Conservation (phyloP, 805 yeast species). For the Candida nanaspora region DNA sequence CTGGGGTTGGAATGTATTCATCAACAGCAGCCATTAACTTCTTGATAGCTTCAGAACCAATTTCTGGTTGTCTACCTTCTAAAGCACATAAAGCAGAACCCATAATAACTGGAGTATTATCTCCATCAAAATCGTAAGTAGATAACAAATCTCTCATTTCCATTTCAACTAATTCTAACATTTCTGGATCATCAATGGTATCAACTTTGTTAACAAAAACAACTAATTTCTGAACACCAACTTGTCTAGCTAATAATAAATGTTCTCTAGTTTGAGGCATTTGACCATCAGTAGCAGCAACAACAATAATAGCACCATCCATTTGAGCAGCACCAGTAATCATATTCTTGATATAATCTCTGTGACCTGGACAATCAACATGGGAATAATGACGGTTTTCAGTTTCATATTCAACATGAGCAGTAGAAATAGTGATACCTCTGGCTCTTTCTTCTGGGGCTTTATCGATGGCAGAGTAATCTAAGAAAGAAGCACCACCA, state of each 20-base stretch:
- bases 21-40: conserved; percentile 90
- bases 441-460: conserved; percentile 99
- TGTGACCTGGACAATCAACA: conserved; percentile 98
- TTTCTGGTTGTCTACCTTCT: conserved; percentile 81
- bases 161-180: conserved; percentile 99
- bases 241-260: conserved; percentile 96
- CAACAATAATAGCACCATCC: conserved; percentile 99
- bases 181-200: conserved; percentile 96
- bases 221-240: conserved; percentile 96
- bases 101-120: conserved; percentile 95
- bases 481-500: conserved; percentile 93
- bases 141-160: conserved; percentile 96
- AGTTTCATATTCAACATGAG: conserved; percentile 97
- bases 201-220: conserved; percentile 98
- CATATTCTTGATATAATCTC: conserved; percentile 98
- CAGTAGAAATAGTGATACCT: conserved; percentile 97
- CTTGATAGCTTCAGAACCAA: conserved; percentile 79
- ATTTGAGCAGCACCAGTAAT: conserved; percentile 99
- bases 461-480: conserved; percentile 87
- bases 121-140: conserved; percentile 96
- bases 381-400: conserved; percentile 94
- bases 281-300: conserved; percentile 98
- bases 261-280: conserved; percentile 99
- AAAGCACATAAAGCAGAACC: conserved; percentile 98
- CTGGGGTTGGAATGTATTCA: conserved; percentile 92